Conservation (phyloP, 2,329 filamentous ascomycete species). For the Ophiostoma novo-ulmi region DNA sequence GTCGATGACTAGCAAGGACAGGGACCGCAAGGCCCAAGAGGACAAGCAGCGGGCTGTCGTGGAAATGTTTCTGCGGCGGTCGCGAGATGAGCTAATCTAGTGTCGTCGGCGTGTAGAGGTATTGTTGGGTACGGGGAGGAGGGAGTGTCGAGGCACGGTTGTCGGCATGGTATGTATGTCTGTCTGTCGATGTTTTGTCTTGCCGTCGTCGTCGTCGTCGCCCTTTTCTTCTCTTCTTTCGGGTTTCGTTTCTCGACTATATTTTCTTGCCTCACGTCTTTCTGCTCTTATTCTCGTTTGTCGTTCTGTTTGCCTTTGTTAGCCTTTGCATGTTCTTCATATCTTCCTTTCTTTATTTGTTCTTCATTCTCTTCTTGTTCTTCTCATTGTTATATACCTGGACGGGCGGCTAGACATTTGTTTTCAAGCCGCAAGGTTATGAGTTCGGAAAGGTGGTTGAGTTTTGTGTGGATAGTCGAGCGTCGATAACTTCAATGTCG, state of each 20-base stretch:
- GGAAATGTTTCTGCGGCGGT: constrained; percentile 58
- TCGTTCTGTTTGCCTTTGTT: neutral
- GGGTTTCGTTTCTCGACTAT: neutral
- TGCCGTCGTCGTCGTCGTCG: neutral
- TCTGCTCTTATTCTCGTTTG: neutral
- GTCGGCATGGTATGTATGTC: neutral
- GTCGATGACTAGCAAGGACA: constrained; percentile 35
- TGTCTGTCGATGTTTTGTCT: neutral
- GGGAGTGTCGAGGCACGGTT: neutral
- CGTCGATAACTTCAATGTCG: neutral
- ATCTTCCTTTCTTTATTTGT: neutral
- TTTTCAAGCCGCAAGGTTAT: neutral
- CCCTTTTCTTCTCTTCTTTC: neutral
- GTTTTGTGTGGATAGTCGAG: no score
- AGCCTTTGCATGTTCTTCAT: neutral
- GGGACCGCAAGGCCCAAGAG: constrained; percentile 55
- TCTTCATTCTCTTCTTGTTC: neutral
- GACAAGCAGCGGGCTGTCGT: constrained; percentile 62
- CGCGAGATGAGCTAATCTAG: constrained; percentile 25
- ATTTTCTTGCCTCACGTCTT: neutral
- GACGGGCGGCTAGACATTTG: neutral
- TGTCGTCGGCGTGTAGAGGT: no score
- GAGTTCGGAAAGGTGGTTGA: neutral
- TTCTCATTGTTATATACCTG: neutral
- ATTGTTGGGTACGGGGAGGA: no score